A percentile compares a stretch with the other conserved stretches of the same genome.
Evolutionary conservation across 192 early-diverging fungal genomes (phyloP).

Genomic region (Rhizoclosmatium sp.): DNA sequence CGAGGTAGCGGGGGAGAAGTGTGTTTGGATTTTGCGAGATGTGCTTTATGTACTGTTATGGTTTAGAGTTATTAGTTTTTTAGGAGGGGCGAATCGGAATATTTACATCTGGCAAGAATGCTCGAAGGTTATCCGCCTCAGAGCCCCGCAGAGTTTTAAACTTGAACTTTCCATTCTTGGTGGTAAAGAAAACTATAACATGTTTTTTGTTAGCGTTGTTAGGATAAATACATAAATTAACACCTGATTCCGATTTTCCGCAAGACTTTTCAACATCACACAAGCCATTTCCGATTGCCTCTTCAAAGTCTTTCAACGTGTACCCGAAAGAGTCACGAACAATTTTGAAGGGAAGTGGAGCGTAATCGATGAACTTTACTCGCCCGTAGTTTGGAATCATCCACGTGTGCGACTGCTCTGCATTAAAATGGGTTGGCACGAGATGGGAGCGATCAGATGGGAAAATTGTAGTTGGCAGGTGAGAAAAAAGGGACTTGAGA

Average conservation of each 20-base stretch:
- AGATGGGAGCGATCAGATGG: not conserved
- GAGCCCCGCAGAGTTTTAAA: conserved; percentile 51
- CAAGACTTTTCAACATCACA: conserved; percentile 30
- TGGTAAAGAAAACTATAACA: conserved; percentile 41
- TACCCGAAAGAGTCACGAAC: conserved; percentile 44
- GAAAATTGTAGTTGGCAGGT: not conserved
- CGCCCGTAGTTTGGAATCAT: conserved; percentile 44
- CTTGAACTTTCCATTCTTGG: conserved; percentile 41
- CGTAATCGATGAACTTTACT: conserved; percentile 46
- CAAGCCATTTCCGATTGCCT: conserved; percentile 8
- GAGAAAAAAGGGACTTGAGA: not conserved
- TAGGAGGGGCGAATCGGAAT: not conserved
- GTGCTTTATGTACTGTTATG: conserved; percentile 39
- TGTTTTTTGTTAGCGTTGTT: not conserved
- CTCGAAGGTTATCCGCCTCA: conserved; percentile 46
- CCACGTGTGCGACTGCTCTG: conserved; percentile 46
- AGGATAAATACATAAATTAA: too few relatives aligned
- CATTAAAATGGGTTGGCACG: conserved; percentile 28
- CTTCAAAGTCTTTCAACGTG: conserved; percentile 28
- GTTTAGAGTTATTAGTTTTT: not conserved
- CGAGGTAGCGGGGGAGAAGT: conserved; percentile 50
- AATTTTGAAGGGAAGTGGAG: conserved; percentile 43
- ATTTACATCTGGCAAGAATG: conserved; percentile 41
- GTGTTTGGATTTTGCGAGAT: conserved; percentile 34
- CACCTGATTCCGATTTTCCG: conserved; percentile 45